These are phyloP conservation scores for Scheffersomyces quercinus DNA, from an alignment of 1,139 yeast genomes.

Conservation along the genomic window DNA sequence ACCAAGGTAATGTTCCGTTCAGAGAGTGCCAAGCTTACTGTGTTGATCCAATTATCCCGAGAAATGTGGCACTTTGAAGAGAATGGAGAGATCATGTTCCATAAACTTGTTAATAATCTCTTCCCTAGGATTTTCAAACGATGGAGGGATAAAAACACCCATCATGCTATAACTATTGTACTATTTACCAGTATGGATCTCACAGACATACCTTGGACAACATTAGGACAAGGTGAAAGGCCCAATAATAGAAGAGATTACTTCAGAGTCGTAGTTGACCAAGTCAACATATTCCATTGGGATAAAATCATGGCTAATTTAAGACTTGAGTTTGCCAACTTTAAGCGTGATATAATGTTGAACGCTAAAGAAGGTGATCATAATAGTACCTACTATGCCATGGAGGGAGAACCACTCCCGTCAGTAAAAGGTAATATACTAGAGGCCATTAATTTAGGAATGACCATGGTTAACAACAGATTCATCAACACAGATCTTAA, in stretches of 20 bases:
- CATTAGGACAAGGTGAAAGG: conserved; percentile 70
- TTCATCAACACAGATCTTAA: conserved; percentile 83
- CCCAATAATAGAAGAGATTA: conserved; percentile 72
- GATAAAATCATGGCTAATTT: conserved; percentile 86
- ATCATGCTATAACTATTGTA: conserved; percentile 89
- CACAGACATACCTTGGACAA: conserved; percentile 55
- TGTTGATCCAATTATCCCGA: conserved; percentile 82
- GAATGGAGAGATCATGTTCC: conserved; percentile 91
- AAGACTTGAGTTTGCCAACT: conserved; percentile 80
- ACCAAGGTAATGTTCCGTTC: conserved; percentile 86
- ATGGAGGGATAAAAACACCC: conserved; percentile 86
- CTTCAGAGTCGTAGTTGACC: conserved; percentile 93
- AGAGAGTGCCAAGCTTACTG: conserved; percentile 82
- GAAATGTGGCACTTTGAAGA: conserved; percentile 99
- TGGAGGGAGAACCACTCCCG: conserved; percentile 69
- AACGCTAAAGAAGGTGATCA: conserved; percentile 36
- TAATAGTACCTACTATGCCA: conserved; percentile 23
- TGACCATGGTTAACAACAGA: conserved; percentile 76
- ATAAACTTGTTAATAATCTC: conserved; percentile 84
- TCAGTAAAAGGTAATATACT: conserved; percentile 86
- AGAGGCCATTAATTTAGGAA: conserved; percentile 84
- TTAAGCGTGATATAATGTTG: conserved; percentile 69
- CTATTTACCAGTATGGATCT: conserved; percentile 80
- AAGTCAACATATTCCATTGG: conserved; percentile 86
- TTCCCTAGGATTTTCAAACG: conserved; percentile 86